Percentiles rank a stretch among this genome's conserved stretches.
These are phyloP conservation scores for Wolfiporia cocos DNA, from an alignment of 1,284 basidiomycete genomes.

Conservation along the genomic window DNA sequence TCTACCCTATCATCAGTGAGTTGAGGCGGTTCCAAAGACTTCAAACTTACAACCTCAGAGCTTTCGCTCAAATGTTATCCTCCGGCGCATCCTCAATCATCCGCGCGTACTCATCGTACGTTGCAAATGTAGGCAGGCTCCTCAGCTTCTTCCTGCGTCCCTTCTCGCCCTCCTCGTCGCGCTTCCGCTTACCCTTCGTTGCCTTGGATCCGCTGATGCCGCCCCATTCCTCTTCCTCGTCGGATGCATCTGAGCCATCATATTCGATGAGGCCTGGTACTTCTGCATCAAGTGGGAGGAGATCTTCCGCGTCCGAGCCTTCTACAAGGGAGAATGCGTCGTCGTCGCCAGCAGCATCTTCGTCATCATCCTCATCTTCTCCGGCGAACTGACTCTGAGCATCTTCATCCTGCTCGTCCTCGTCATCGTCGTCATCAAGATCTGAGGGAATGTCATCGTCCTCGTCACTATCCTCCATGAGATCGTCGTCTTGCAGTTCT, in stretches of 20 bases:
- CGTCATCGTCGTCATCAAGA: slow-evolving; percentile 28
- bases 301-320: slow-evolving; percentile 62
- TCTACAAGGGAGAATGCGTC: slow-evolving; percentile 53
- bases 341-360: slow-evolving; percentile 30
- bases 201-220: slow-evolving; percentile 36
- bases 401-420: slow-evolving; percentile 24
- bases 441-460: slow-evolving; percentile 29
- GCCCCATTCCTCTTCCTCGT: slow-evolving; percentile 48
- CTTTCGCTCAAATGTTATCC: slow-evolving; percentile 56
- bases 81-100: slow-evolving; percentile 85
- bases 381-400: slow-evolving; percentile 22
- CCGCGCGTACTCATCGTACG: slow-evolving; percentile 92
- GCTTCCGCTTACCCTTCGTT: slow-evolving; percentile 44
- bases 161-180: slow-evolving; percentile 37
- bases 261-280: slow-evolving; percentile 56
- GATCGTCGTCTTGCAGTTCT: slow-evolving; percentile 35
- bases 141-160: slow-evolving; percentile 71
- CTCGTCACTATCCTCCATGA: slow-evolving; percentile 29
- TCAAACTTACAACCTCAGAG: no score
- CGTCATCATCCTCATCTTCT: slow-evolving; percentile 25
- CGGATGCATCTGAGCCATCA: slow-evolving; percentile 40
- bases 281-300: slow-evolving; percentile 52
- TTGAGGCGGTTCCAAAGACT: no score
- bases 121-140: slow-evolving; percentile 83
- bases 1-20: no score